Conservation (phyloP, 805 yeast genomes). For the Grigorovia humatica region DNA sequence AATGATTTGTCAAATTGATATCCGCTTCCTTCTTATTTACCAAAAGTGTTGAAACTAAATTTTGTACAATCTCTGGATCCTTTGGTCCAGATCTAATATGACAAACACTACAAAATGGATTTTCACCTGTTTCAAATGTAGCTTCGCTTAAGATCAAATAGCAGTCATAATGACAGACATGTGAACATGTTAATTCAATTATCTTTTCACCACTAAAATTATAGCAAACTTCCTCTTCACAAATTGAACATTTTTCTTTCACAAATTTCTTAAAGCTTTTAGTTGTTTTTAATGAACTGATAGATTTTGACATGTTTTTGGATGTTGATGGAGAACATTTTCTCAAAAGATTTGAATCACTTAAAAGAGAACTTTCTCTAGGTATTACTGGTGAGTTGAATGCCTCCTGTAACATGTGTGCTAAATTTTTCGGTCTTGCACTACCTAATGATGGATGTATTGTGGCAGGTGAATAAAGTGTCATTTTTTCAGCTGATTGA, state of each 20-base stretch:
- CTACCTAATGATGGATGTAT: neutral
- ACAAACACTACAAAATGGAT: slow-evolving; percentile 26
- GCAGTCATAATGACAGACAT: slow-evolving; percentile 37
- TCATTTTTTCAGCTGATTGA: neutral
- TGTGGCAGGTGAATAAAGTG: slow-evolving; percentile 7
- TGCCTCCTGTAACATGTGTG: slow-evolving; percentile 1
- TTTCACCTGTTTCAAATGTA: slow-evolving; percentile 4
- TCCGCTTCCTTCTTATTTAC: slow-evolving; percentile 1
- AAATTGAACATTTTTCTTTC: slow-evolving; percentile 32
- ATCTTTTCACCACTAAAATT: slow-evolving; percentile 35
- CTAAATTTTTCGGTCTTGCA: slow-evolving; percentile 4
- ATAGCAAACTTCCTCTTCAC: slow-evolving; percentile 34
- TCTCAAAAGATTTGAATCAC: slow-evolving; percentile 8
- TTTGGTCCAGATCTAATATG: slow-evolving; percentile 15
- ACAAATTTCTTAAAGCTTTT: slow-evolving; percentile 18
- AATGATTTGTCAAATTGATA: neutral
- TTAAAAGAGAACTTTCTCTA: neutral
- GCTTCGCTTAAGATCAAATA: slow-evolving; percentile 12
- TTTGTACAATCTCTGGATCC: slow-evolving; percentile 22
- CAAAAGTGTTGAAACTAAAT: slow-evolving; percentile 14
- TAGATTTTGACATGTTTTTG: slow-evolving; percentile 1
- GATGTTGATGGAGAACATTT: slow-evolving; percentile 16
- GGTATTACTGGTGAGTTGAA: slow-evolving; percentile 1
- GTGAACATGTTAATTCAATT: slow-evolving; percentile 34
- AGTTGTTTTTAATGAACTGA: neutral